Conservation (phyloP, 78 protist species). For the Dictyostelium brefeldianum region DNA sequence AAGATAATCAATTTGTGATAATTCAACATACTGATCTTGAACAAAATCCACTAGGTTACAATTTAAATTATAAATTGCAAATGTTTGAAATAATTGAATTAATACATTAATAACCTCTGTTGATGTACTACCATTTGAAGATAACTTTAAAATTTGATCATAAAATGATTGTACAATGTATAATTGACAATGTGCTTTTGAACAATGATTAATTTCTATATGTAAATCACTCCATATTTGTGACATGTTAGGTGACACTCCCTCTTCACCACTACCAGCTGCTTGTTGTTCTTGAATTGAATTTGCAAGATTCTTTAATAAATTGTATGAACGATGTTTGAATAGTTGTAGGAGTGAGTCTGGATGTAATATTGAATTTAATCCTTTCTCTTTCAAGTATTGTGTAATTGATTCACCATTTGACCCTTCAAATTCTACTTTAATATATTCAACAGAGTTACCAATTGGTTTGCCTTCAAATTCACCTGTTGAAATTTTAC, state of each 20-base stretch:
- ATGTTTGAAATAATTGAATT: slow-evolving; percentile 45
- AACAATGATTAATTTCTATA: slow-evolving; percentile 35
- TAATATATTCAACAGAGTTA: not conserved
- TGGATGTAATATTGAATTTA: not conserved
- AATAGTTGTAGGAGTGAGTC: not conserved
- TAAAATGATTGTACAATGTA: slow-evolving; percentile 34
- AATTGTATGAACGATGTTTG: slow-evolving; percentile 42
- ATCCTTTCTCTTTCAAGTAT: not conserved
- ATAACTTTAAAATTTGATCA: not conserved
- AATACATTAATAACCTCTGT: not conserved
- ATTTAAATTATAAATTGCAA: slow-evolving; percentile 18
- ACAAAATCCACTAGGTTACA: not conserved
- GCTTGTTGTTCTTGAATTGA: slow-evolving; percentile 14
- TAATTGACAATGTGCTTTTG: slow-evolving; percentile 66
- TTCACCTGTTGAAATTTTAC: not conserved
- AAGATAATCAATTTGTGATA: not conserved
- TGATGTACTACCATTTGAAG: no score
- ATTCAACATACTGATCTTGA: slow-evolving; percentile 13
- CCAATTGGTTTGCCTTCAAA: not conserved
- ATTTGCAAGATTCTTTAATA: not conserved
- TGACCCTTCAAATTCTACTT: not conserved
- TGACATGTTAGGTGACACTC: not conserved
- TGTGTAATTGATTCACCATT: not conserved
- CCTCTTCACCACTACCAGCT: no score
- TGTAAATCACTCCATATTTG: slow-evolving; percentile 46